Evolutionary conservation across 129 eudicot genomes (phyloP).

Genomic region (Smallanthus sonchifolius): DNA sequence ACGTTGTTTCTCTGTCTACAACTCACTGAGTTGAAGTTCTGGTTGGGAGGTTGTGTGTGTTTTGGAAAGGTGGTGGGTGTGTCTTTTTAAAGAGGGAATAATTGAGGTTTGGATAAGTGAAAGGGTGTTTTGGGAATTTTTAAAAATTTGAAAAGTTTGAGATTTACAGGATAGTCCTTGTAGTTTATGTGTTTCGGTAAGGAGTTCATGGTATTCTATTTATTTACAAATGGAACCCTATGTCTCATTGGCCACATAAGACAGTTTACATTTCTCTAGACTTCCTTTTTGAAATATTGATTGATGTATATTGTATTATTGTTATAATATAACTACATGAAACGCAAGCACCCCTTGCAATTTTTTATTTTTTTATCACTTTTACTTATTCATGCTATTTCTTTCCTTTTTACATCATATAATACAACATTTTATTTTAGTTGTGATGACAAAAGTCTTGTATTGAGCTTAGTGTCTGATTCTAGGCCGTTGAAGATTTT

Average conservation of each 20-base stretch:
- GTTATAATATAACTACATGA: no score
- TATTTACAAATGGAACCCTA: no score
- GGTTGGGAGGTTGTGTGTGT: slow-evolving; percentile 5
- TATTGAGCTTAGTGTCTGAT: no score
- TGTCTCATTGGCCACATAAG: neutral
- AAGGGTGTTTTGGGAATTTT: slow-evolving; percentile 37
- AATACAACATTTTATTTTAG: no score
- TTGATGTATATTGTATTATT: no score
- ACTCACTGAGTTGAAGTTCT: slow-evolving; percentile 6
- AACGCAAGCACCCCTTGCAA: no score
- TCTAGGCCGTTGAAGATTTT: no score
- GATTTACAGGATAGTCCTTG: slow-evolving; percentile 9
- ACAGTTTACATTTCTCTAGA: neutral
- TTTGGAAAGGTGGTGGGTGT: slow-evolving; percentile 25
- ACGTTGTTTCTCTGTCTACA: slow-evolving; percentile 28
- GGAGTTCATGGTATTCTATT: neutral
- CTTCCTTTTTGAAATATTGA: neutral
- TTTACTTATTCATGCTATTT: no score
- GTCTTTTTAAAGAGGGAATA: slow-evolving; percentile 25
- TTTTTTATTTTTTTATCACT: no score
- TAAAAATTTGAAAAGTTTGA: neutral
- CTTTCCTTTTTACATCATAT: no score
- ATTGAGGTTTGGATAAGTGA: slow-evolving; percentile 43
- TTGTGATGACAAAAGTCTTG: no score
- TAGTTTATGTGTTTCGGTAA: neutral